Base-by-base conservation (phyloP, 2,329 filamentous ascomycete genomes). In the Dothideomycetes sp. region DNA sequence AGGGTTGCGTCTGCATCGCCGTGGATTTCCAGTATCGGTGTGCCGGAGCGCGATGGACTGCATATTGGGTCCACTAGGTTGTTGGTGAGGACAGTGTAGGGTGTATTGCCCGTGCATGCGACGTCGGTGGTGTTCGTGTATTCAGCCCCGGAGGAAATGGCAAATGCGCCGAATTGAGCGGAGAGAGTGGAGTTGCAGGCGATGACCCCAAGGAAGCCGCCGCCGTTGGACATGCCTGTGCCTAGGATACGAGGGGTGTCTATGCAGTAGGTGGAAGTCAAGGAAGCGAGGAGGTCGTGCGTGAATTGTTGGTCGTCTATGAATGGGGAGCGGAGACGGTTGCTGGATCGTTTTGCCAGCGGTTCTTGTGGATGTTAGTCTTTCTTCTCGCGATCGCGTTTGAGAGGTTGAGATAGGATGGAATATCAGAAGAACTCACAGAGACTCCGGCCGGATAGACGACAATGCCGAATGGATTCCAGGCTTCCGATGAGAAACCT, bases 151-250 rank as follows among this genome's bases (percentile, higher is more conserved):
- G 65, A 64, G 14, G 66, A 64, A 0, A 61, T 53, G 1, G 65
- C 67, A 41, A 72, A 71, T 0, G 66, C 67, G n/a, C 68, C 66
- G 33, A 72, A 63, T 4, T 54, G 55, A 4, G 49, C 50, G 4
- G 63, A 64, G 2, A 63, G 56, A 1, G 49, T 50, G 1, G 60
- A 45, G 34, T 69, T 59, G 49, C 68, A 73, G 3, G 69, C 66
- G 4, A 72, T 59, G 2, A 63, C 49, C n/a, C 59, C 62, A 4
- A 60, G 61, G 17, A 69, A 64, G 4, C 64, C 72, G 2, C 68
- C 73, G 3, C 70, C 72, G 33, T 76, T 73, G 46, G 63, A 75
- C 45, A 75, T 72, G 31, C 67, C 68, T 0, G 59, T 55, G 3
- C 60, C 60, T 40, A 68, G 70, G 29, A 72, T 57, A 7, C 60